Base-by-base conservation (phyloP, 257 asterid genomes). In the Nicotiana otophora region DNA sequence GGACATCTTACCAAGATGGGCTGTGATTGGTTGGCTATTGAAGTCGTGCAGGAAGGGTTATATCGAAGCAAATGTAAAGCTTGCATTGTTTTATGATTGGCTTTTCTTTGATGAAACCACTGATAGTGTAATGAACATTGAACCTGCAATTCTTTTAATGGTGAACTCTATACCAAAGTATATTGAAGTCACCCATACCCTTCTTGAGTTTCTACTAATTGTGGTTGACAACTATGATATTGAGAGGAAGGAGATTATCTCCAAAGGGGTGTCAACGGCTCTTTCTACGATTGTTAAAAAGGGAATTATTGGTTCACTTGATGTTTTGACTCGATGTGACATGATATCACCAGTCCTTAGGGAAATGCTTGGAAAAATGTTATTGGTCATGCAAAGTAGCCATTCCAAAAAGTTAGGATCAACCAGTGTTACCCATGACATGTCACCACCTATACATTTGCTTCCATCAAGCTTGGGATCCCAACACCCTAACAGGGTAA, bases 211-310 rank as follows among this genome's bases (percentile, higher is more conserved):
- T 19, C 61, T 16, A 15, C 61, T 15, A 54, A 54, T 54, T 54
- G 61, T 54, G 61, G 61, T 54, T 54, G 61, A 54, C 61, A 54
- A 54, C 7, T 58, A 28, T 28, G 98, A 95, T 81, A 57, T 70
- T 31, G 95, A 90, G 88, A 90, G 96, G 92, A 95, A 91, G 88
- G 90, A 89, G 81, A 28, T 90, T 16, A 42, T 95, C 17, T 60
- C 63, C 78, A 82, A 83, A 26, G 96, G 98, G 58, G 86, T 89
- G 58, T 89, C 90, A 51, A 84, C 87, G n/a, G 94, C 97, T 87
- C 87, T 94, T 46, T 86, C 72, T 81, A 33, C 86, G 10, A 89
- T 94, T 77, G 66, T 87, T 77, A 84, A 85, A 39, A 90, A 88
- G 81, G 90, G 94, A 2, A 92, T 95, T 84, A 72, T 94, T 62